phyloP scores from a whole-genome alignment of 805 yeast species.

The Wickerhamomyces bovis region DNA sequence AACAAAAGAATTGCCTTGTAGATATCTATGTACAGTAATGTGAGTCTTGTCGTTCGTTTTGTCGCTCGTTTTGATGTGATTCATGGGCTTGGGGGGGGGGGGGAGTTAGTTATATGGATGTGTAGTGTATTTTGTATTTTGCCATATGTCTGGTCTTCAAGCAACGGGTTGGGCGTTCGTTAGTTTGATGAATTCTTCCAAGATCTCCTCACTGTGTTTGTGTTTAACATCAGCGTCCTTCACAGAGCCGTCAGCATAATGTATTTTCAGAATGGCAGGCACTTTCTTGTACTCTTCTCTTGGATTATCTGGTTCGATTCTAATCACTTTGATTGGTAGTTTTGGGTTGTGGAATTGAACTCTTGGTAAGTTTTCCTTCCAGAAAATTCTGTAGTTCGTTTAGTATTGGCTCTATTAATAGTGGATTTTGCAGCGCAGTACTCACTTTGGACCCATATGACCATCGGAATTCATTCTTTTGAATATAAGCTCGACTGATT shows the following conservation, averaged over 20 bases:
- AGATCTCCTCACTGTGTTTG: conserved; percentile 44
- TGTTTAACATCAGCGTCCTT: conserved; percentile 47
- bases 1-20: neutral
- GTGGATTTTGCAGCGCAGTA: too few relatives aligned
- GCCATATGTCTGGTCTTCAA: neutral
- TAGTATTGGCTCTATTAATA: too few relatives aligned
- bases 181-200: conserved; percentile 44
- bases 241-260: conserved; percentile 31
- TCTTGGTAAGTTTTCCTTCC: conserved; percentile 70
- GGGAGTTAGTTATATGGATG: too few relatives aligned
- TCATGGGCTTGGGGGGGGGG: too few relatives aligned
- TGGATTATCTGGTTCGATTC: conserved; percentile 36
- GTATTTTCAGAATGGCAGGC: conserved; percentile 41
- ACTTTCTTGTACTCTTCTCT: conserved; percentile 35
- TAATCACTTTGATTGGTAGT: conserved; percentile 51
- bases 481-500: conserved; percentile 46
- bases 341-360: conserved; percentile 80
- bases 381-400: conserved; percentile 45
- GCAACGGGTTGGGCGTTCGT: conserved; percentile 48
- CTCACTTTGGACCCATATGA: conserved; percentile 49
- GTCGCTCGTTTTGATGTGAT: too few relatives aligned
- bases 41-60: too few relatives aligned
- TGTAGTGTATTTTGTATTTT: neutral
- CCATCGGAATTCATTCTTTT: conserved; percentile 44
- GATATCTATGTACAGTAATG: neutral